phyloP scores from a whole-genome alignment of 495 filamentous ascomycete genomes.

The Hypoxylon fragiforme region DNA sequence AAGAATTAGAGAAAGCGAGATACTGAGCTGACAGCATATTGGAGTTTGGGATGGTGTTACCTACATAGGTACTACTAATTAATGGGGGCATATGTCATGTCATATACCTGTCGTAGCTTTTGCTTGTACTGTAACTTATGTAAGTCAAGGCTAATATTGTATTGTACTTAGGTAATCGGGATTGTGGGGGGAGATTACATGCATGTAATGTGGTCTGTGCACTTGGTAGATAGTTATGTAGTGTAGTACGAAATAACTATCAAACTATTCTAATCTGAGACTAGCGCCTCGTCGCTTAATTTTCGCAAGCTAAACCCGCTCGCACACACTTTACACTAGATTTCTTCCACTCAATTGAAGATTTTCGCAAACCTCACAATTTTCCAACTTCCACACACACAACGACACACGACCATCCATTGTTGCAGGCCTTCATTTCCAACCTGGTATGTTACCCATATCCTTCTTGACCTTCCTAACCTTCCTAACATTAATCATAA shows the following conservation, averaged over 20 bases:
- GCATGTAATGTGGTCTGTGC: slow-evolving; percentile 9
- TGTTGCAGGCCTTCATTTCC: slow-evolving; percentile 39
- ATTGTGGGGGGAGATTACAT: too few relatives aligned
- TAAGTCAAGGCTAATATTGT: too few relatives aligned
- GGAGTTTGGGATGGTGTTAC: too few relatives aligned
- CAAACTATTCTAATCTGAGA: neutral
- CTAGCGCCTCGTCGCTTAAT: slow-evolving; percentile 38
- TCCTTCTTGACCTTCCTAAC: too few relatives aligned
- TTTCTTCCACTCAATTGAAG: slow-evolving; percentile 35
- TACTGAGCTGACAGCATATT: neutral
- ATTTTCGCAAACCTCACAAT: slow-evolving; percentile 19
- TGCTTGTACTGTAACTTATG: too few relatives aligned
- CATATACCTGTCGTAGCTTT: too few relatives aligned
- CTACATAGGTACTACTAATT: too few relatives aligned
- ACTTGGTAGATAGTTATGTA: too few relatives aligned
- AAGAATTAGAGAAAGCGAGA: neutral
- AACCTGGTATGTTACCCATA: slow-evolving; percentile 45
- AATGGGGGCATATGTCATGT: too few relatives aligned
- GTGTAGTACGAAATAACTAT: too few relatives aligned
- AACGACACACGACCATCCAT: slow-evolving; percentile 41
- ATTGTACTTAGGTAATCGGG: too few relatives aligned
- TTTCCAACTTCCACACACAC: slow-evolving; percentile 15
- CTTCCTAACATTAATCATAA: neutral
- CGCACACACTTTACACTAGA: slow-evolving; percentile 37
- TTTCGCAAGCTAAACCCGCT: slow-evolving; percentile 18